Base-by-base conservation (phyloP, 257 asterid species). In the Apocynum venetum region DNA sequence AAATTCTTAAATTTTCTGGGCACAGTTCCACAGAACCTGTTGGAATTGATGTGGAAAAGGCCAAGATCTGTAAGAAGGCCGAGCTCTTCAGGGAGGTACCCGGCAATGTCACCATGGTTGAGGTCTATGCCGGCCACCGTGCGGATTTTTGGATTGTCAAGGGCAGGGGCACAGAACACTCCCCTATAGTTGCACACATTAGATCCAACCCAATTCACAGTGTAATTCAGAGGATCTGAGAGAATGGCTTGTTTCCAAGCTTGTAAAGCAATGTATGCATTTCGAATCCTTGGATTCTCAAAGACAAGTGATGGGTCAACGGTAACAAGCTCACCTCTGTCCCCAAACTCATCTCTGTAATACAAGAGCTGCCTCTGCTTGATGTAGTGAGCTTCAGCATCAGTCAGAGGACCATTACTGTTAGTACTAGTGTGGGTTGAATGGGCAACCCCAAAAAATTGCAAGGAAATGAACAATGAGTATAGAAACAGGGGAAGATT, bases 71-170 rank as follows among this genome's bases (percentile, higher is more conserved):
- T 76, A 59, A 93, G 89, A 11, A 93, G 85, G 2, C 98, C 93
- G 35, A 93, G 92, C 80, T 93, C 98, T 57, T 89, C 96, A 0
- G 98, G 98, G 12, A 93, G 85, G 71, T 93, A 93, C 0, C 98
- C 98, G 2, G 98, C 98, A 76, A 93, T 93, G 82, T 93, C 98
- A 6, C 91, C 97, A 47, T 93, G 98, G 92, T 93, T 91, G 41
- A 91, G 91, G 79, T 93, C 98, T 66, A 93, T 90, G 51, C 91
- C 96, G 11, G 96, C 98, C 0, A 93, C 97, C 0, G 97, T 91
- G 7, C 77, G 86, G 69, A 91, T 76, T 0, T 83, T 79, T 4
- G 86, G 80, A 43, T 93, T 72, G 78, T 93, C 97, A 0, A 76
- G 85, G 10, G 98, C 96, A 0, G 75, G 92, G 3, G 98, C 97